Conservation (phyloP, 139 green algal genomes). For the Closterium sp. region DNA sequence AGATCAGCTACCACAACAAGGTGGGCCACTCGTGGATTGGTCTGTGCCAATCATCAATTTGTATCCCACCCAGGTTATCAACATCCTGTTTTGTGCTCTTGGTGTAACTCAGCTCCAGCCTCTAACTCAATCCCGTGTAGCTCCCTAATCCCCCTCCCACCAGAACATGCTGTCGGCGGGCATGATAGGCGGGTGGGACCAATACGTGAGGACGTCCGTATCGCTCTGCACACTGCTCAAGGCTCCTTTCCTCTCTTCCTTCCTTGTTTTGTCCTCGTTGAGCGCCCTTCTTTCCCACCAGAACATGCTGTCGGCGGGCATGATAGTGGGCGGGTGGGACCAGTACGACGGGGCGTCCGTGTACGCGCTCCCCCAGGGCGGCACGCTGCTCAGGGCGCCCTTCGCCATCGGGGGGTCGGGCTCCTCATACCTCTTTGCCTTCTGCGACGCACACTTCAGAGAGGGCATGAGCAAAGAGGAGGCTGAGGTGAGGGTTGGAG, state of each 20-base stretch:
- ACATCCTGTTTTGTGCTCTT: too few species aligned
- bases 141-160: too few species aligned
- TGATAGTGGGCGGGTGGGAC: constrained; percentile 95
- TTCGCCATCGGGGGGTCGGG: constrained; percentile 55
- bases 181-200: constrained; percentile 93
- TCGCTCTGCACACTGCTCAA: constrained; percentile 52
- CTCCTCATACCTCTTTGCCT: constrained; percentile 52
- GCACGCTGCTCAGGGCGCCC: constrained; percentile 52
- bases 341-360: constrained; percentile 64
- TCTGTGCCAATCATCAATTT: too few species aligned
- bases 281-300: constrained; percentile 56
- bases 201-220: constrained; percentile 65
- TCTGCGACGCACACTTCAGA: constrained; percentile 39
- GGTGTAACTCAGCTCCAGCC: too few species aligned
- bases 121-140: too few species aligned
- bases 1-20: constrained; percentile 63
- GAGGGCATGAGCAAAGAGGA: constrained; percentile 49
- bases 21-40: too few species aligned
- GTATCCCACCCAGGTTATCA: too few species aligned
- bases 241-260: background rate
- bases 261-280: background rate
- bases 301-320: constrained; percentile 79
- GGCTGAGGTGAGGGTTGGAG: constrained; percentile 25
- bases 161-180: constrained; percentile 85
- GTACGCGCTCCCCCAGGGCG: constrained; percentile 55